Evolutionary conservation across 768 basidiomycete genomes (phyloP).

Genomic region (Lactarius hengduanensis): DNA sequence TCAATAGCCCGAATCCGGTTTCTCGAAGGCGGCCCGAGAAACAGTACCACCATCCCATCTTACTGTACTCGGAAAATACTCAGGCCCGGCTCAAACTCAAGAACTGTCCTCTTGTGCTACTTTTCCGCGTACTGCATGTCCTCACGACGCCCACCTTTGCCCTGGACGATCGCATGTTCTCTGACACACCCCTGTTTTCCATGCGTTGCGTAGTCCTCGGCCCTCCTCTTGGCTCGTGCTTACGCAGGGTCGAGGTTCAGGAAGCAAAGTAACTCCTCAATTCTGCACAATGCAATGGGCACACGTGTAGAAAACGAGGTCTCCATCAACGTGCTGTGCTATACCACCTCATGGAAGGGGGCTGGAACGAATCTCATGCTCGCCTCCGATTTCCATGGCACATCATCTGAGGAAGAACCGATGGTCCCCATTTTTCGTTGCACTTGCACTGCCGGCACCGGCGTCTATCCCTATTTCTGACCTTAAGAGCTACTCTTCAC

Average conservation of each 20-base stretch:
- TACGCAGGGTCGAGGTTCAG: not conserved
- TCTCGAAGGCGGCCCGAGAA: not conserved
- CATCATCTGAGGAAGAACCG: not conserved
- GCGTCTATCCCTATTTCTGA: not conserved
- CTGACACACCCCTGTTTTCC: not conserved
- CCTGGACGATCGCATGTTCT: not conserved
- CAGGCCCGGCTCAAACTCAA: not conserved
- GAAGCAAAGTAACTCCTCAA: not conserved
- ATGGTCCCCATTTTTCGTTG: not conserved
- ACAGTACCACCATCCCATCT: no score
- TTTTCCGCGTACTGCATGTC: not conserved
- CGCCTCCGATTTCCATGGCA: no score
- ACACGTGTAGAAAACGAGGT: slow-evolving; percentile 5
- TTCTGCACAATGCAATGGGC: not conserved
- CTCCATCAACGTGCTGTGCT: not conserved
- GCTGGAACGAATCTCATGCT: not conserved
- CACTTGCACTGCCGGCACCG: not conserved
- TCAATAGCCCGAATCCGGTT: no score
- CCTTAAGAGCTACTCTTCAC: not conserved
- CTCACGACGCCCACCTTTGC: not conserved
- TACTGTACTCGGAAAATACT: no score
- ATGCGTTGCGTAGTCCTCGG: not conserved
- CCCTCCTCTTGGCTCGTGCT: not conserved
- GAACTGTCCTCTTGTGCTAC: not conserved
- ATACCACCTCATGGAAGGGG: not conserved